Base-by-base conservation (phyloP, 225 moss, liverwort and hornwort species). In the Polytrichum commune region DNA sequence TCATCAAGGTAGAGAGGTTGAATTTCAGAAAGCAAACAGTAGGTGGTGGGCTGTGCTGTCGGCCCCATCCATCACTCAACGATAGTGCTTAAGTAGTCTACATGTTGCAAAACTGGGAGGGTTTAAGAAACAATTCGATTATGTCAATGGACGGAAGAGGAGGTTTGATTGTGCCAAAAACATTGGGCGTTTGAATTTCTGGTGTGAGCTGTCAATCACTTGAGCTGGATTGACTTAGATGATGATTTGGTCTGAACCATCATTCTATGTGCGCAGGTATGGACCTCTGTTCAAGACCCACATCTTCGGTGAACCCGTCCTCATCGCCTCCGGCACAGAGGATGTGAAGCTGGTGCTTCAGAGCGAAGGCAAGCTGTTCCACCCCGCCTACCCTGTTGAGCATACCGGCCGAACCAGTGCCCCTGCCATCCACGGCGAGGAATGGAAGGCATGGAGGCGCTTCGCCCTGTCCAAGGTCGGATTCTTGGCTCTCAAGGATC, bases 291-390 rank as follows among this genome's bases (percentile, higher is more conserved):
- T 79, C 69, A 72, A 62, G 28, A 74, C 76, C 1, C 76, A 83
- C 62, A 53, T 83, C 62, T 71, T 76, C 19, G 76, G 76, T 23
- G 71, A 79, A 67, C 79, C 83, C 28, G 24, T 71, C n/a, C 27
- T 83, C 33, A 35, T 83, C 8, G 83, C 76, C 22, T 54, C 73
- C 33, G 70, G 83, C 63, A 60, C 67, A 0, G 79, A 73, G 67
- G 79, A 83, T 18, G 79, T 76, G 79, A 83, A 83, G 76, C 67
- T 68, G 66, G 76, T 83, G 46, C 73, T 79, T 28, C 76, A 83
- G 66, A 74, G 53, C 0, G 79, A 83, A 67, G 76, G 76, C 70
- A 83, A 68, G 32, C 3, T 67, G 4, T 83, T 83, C 60, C 71
- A 77, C 19, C 60, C 74, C 5, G 71, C 73, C 0, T 83, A 71